Evolutionary conservation across 2,329 filamentous ascomycete species (phyloP).

Genomic region (Blastomyces gilchristii): DNA sequence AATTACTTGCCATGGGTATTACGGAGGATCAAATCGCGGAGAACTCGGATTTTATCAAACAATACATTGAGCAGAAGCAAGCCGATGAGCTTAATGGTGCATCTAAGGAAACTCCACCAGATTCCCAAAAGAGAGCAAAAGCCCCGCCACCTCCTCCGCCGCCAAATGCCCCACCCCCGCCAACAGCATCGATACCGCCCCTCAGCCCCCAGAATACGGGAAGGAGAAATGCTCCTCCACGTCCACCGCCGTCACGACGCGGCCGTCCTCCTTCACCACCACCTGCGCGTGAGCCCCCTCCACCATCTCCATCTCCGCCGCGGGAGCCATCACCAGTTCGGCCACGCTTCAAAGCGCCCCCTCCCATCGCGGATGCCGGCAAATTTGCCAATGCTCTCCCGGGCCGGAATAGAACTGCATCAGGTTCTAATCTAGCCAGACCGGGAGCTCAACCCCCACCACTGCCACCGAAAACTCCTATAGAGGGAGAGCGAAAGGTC

Average conservation of each 20-base stretch:
- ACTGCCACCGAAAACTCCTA: constrained; percentile 52
- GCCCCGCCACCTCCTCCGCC: constrained; percentile 55
- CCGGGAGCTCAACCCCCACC: constrained; percentile 54
- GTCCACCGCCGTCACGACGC: constrained; percentile 44
- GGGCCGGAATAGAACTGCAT: constrained; percentile 33
- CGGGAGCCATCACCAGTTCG: constrained; percentile 62
- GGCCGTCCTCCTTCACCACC: constrained; percentile 25
- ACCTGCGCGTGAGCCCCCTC: constrained; percentile 42
- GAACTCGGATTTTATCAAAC: constrained; percentile 58
- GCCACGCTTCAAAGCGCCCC: constrained; percentile 70
- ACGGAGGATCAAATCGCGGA: constrained; percentile 58
- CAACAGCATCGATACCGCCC: constrained; percentile 28
- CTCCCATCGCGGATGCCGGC: constrained; percentile 79
- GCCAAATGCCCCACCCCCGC: constrained; percentile 34
- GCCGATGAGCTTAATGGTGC: constrained; percentile 36
- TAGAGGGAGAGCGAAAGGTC: constrained; percentile 56
- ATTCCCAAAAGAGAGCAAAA: constrained; percentile 40
- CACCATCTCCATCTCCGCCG: constrained; percentile 47
- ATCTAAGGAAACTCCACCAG: constrained; percentile 31
- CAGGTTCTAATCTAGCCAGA: constrained; percentile 38
- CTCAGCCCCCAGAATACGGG: constrained; percentile 55
- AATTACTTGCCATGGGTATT: constrained; percentile 55
- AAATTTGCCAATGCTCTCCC: constrained; percentile 58
- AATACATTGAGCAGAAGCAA: constrained; percentile 55
- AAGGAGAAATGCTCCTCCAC: constrained; percentile 50